Base-by-base conservation (phyloP, 495 filamentous ascomycete genomes). In the Penicillium nucicola region DNA sequence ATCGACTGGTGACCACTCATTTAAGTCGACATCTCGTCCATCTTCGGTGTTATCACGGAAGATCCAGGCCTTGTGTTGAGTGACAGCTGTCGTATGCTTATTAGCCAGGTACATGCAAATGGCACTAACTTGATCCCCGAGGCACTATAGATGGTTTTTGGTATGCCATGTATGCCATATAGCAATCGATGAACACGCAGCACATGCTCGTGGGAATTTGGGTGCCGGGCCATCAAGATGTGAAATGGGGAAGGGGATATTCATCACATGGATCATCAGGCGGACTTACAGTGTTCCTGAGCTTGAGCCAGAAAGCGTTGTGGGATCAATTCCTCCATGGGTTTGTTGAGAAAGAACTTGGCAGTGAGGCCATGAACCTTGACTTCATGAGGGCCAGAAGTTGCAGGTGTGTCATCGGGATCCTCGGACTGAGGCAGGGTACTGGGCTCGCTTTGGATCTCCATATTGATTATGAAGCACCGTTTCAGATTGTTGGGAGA, bases 1-100 rank as follows among this genome's bases (percentile, higher is more conserved):
- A 36, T 70, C 62, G 14, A 57, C 42, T 25, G 49, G 55, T 8
- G 62, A 60, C 67, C 67, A 70, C 20, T 45, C 41, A 36, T 36
- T 40, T 11, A 62, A 33, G 38, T 62, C 53, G 9, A 63, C 53
- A 1, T 45, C 1, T 14, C 59, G 54, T 18, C 48, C 60, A 31
- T 70, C 48, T 22, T 62, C 32, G 3, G 14, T 36, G 12, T 41
- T 23, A 8, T 13, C 18, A 17, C 64, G 60, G 35, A 70, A 70
- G 41, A 64, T 42, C 67, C 67, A 70, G 23, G 57, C 41, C 5
- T 42, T 57, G 17, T 52, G 53, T 17, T 60, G 51, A 10, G 60
- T 38, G 25, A 52, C 14, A n/a, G 45, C 65, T 68, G 40, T 34
- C 38, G 6, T 1, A 28, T 8, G 7, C 7, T 5, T 8, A 28